Conservation (phyloP, 805 yeast genomes). For the Monosporozyma aerobia region DNA sequence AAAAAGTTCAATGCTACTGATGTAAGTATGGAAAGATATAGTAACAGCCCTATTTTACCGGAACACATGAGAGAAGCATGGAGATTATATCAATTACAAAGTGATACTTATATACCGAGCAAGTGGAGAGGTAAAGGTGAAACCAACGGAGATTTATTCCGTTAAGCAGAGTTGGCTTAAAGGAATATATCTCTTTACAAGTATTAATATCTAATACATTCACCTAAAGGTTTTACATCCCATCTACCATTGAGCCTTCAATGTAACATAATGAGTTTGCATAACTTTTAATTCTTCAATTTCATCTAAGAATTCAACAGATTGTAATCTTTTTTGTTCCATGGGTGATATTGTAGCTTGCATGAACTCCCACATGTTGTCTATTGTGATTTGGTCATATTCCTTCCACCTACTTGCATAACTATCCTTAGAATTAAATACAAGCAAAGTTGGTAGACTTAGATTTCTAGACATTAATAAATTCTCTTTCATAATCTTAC, state of each 20-base stretch:
- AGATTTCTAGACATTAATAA: conserved; percentile 40
- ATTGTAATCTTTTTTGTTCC: conserved; percentile 36
- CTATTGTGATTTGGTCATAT: neutral
- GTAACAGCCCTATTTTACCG: conserved; percentile 58
- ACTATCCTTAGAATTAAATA: conserved; percentile 31
- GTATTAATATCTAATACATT: neutral
- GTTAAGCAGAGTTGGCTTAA: conserved; percentile 29
- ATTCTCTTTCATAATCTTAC: conserved; percentile 45
- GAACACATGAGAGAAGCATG: conserved; percentile 86
- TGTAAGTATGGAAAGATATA: conserved; percentile 30
- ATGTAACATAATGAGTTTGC: conserved; percentile 44
- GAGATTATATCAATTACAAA: conserved; percentile 63
- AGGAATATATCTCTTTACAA: too few species aligned
- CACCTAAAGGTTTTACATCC: neutral
- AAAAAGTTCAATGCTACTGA: conserved; percentile 23
- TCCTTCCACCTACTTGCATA: conserved; percentile 18
- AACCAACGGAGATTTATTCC: conserved; percentile 60
- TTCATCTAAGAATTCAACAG: conserved; percentile 49
- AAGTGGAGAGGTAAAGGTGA: conserved; percentile 68
- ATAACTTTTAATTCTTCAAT: conserved; percentile 46
- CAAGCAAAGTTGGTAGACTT: conserved; percentile 33
- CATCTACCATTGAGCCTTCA: conserved; percentile 20
- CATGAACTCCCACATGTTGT: conserved; percentile 31
- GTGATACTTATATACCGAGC: conserved; percentile 49
- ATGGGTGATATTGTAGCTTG: conserved; percentile 25